These are phyloP conservation scores for Phtheirospermum japonicum DNA, from an alignment of 257 asterid genomes.

Conservation along the genomic window DNA sequence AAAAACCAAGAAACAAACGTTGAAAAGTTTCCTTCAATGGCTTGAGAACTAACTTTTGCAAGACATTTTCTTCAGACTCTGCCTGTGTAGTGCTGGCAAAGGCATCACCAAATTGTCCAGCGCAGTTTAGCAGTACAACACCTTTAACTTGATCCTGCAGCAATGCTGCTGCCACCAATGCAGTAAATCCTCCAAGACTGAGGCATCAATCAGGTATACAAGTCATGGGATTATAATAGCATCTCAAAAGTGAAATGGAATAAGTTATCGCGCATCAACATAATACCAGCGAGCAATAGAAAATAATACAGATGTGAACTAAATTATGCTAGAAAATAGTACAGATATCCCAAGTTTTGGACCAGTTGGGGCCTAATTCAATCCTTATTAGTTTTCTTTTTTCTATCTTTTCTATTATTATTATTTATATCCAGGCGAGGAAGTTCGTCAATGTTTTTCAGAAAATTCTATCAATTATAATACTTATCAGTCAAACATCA, in stretches of 20 bases:
- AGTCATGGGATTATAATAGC: background rate
- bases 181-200: constrained; percentile 98
- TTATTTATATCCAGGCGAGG: too few relatives aligned
- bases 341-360: background rate
- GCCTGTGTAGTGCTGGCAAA: constrained; percentile 24
- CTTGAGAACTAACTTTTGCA: constrained; percentile 55
- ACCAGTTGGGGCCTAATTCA: too few relatives aligned
- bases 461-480: too few relatives aligned
- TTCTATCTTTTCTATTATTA: too few relatives aligned
- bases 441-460: too few relatives aligned
- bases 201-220: constrained; percentile 21
- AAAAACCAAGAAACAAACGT: constrained; percentile 70
- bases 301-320: too few relatives aligned
- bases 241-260: background rate
- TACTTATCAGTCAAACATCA: too few relatives aligned
- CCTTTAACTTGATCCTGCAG: constrained; percentile 74
- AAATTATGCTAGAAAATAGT: too few relatives aligned
- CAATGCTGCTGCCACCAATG: constrained; percentile 68
- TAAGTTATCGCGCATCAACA: too few relatives aligned
- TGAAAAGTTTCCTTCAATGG: constrained; percentile 79
- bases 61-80: constrained; percentile 51
- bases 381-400: background rate
- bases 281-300: too few relatives aligned
- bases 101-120: constrained; percentile 86
- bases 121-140: constrained; percentile 71